Percentiles rank a stretch among this genome's conserved stretches.
These are phyloP conservation scores for Sporothrix humicola DNA, from an alignment of 2,329 filamentous ascomycete genomes.

Conservation along the genomic window DNA sequence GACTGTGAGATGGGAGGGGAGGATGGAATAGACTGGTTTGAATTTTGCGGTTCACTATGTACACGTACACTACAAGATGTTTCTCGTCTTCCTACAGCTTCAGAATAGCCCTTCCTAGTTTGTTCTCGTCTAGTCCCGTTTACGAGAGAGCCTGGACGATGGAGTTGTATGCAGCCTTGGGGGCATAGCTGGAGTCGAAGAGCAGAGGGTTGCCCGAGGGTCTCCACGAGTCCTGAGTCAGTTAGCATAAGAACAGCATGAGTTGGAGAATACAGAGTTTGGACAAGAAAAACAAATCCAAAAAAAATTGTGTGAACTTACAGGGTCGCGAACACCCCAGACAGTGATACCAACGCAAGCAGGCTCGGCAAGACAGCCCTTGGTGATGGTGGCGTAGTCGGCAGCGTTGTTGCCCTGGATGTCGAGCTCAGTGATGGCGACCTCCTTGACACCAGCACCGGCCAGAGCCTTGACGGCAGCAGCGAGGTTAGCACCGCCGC, in stretches of 20 bases:
- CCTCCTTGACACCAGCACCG: conserved; percentile 56
- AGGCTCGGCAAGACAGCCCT: conserved; percentile 62
- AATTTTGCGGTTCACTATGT: conserved; percentile 18
- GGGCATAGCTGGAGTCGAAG: conserved; percentile 58
- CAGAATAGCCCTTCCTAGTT: background rate
- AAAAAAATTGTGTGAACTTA: conserved; percentile 41
- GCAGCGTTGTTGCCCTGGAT: conserved; percentile 61
- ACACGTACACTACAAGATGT: conserved; percentile 10
- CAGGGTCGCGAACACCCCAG: conserved; percentile 59
- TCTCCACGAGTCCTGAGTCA: conserved; percentile 57
- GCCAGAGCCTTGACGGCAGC: conserved; percentile 61
- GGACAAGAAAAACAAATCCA: background rate
- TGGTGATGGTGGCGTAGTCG: conserved; percentile 64
- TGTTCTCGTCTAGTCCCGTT: background rate
- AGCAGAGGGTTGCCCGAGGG: conserved; percentile 57
- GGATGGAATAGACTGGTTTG: background rate
- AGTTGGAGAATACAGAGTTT: background rate
- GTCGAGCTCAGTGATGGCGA: conserved; percentile 72
- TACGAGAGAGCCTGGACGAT: conserved; percentile 47
- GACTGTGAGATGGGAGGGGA: background rate
- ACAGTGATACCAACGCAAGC: conserved; percentile 71
- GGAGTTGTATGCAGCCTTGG: conserved; percentile 59
- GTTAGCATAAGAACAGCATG: background rate
- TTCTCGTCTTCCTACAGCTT: background rate
- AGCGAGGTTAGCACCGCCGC: conserved; percentile 52